Percentiles rank a stretch among this genome's conserved stretches.
phyloP scores from a whole-genome alignment of 345 rosid species.

The Sonneratia alba region DNA sequence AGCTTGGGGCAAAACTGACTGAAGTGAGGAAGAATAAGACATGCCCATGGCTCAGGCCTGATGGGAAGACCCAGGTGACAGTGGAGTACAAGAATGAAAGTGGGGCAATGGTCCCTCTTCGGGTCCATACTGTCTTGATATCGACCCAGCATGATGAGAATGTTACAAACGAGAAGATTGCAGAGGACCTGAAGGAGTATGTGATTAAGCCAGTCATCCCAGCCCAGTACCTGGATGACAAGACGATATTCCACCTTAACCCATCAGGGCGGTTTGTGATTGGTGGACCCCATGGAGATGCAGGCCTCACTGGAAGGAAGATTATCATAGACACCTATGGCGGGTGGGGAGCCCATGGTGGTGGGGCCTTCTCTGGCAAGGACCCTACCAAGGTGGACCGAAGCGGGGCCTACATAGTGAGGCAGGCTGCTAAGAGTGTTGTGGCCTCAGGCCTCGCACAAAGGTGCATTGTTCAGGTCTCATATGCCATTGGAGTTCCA shows the following conservation, averaged over 20 bases:
- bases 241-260: constrained; percentile 3
- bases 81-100: not conserved
- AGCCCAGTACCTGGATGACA: not conserved
- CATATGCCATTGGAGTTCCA: not conserved
- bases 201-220: constrained; percentile 5
- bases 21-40: constrained; percentile 1
- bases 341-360: constrained; percentile 4
- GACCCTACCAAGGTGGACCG: constrained; percentile 3
- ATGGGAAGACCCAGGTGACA: constrained; percentile 2
- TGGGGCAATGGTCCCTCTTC: not conserved
- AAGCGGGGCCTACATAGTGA: not conserved
- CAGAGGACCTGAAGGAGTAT: constrained; percentile 1
- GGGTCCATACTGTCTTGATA: constrained; percentile 1
- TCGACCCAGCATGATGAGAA: constrained; percentile 1
- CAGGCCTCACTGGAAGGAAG: not conserved
- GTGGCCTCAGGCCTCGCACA: constrained; percentile 1
- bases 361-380: constrained; percentile 4
- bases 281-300: constrained; percentile 1
- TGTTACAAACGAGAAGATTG: constrained; percentile 1
- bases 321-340: constrained; percentile 3
- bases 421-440: constrained; percentile 5
- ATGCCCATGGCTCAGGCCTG: constrained; percentile 2
- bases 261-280: constrained; percentile 5
- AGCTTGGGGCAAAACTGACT: constrained; percentile 1
- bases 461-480: constrained; percentile 4